Conservation (phyloP, 2,329 filamentous ascomycete genomes). For the Phaeosphaeriaceae sp. region DNA sequence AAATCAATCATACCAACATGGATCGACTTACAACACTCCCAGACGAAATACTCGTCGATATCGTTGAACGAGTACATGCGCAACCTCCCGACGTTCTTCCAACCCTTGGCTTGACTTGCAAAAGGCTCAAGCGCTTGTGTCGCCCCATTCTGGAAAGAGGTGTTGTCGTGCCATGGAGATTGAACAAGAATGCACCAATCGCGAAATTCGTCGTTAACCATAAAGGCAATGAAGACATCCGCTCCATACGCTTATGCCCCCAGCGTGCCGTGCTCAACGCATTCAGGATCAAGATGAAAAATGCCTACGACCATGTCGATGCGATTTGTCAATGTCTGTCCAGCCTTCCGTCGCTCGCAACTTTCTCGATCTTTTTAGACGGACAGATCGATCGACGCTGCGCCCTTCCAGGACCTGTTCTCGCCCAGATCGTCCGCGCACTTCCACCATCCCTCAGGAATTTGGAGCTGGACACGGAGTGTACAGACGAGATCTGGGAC, state of each 20-base stretch:
- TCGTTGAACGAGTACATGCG: conserved; percentile 1
- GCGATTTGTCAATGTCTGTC: conserved; percentile 3
- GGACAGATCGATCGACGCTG: conserved; percentile 6
- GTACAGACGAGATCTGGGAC: conserved; percentile 4
- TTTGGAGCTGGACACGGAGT: conserved; percentile 10
- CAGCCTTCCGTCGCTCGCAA: conserved; percentile 1
- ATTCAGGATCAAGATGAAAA: conserved; percentile 8
- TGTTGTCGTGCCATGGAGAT: conserved; percentile 6
- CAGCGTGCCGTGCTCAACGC: conserved; percentile 4
- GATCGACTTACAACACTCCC: conserved; percentile 6
- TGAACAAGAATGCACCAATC: conserved; percentile 7
- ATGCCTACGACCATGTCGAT: conserved; percentile 5
- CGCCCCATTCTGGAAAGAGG: neutral
- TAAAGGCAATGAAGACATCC: neutral
- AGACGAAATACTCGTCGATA: conserved; percentile 5
- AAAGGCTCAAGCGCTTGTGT: neutral
- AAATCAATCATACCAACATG: too few relatives aligned
- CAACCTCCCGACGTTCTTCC: neutral
- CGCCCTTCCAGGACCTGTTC: neutral
- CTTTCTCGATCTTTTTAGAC: conserved; percentile 2
- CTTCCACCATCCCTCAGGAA: conserved; percentile 2
- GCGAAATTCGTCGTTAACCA: conserved; percentile 6
- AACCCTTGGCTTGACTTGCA: neutral
- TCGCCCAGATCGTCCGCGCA: conserved; percentile 2
- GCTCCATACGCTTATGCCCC: conserved; percentile 1